Base-by-base conservation (phyloP, 2,329 filamentous ascomycete genomes). In the Gremmenia infestans region DNA sequence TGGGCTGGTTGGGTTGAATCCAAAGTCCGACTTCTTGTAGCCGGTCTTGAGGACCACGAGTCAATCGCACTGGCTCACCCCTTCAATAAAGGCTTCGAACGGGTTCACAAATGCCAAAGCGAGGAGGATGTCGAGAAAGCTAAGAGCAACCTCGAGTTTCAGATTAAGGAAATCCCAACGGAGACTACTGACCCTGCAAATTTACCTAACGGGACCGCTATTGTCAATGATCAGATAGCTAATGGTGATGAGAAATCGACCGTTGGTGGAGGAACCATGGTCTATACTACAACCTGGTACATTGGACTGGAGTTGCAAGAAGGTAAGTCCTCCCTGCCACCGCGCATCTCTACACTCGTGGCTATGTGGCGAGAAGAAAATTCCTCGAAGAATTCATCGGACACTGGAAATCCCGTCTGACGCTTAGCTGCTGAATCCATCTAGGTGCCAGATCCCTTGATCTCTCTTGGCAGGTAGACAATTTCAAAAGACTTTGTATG, bases 1-100 rank as follows among this genome's bases (percentile, higher is more conserved):
- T 97, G 93, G 90, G 90, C 89, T 17, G 94, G 94, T 40, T 85
- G 93, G 52, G 90, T 99, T 4, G 91, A 97, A 72, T 97, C 94
- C 15, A 97, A 95, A 72, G 84, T 97, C 43, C 85, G 94, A 63
- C 80, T 93, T 64, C 80, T 99, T 15, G 90, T 97, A 15, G 83
- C 86, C 61, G 87, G 87, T 47, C 80, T 97, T 42, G 94, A 97
- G 68, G 81, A 86, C 54, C 90, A 94, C 64, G 77, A 82, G 45
- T 88, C 86, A 15, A 91, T 97, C 62, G 84, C 86, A 37, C 77
- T 96, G 23, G 92, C 94, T 0, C 91, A 94, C 64, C 89, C 92
- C 0, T 99, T 92, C 77, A 93, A 91, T 66, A 96, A 97, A 71
- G 90, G 89, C 3, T 96, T 95, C 69, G 89, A 96, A 64, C 84